Base-by-base conservation (phyloP, 2,329 filamentous ascomycete species). In the Tolypocladium pustulatum region DNA sequence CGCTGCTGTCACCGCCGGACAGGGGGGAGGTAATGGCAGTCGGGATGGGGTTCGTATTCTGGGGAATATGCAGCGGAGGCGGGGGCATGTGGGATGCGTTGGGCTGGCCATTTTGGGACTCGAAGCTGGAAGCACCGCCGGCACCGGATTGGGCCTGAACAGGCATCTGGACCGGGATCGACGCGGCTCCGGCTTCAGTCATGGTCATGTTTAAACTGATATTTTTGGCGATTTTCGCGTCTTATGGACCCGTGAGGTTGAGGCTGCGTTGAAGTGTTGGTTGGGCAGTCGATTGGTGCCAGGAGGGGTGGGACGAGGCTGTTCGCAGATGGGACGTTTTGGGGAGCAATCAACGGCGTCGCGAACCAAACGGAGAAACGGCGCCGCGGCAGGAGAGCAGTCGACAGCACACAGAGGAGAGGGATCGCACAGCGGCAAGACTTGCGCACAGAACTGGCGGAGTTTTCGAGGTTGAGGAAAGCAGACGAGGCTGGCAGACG, bases 31-130 rank as follows among this genome's bases (percentile, higher is more conserved):
- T 91, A 69, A 97, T 92, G 63, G 91, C 90, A 36, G 91, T 95
- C 55, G 92, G 92, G 69, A 97, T 94, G 54, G 92, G 90, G 70
- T 97, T 97, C 71, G 85, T 97, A 79, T 97, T 97, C 76, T 94
- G 91, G 34, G 93, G 92, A 69, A 97, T 97, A 73, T 95, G 89
- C 61, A 96, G 86, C 65, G 92, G 89, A 62, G 91, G 91, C 59
- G 93, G 92, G 60, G 90, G 89, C 88, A 97, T 92, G 73, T 94
- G 89, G 65, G 83, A 76, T 63, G 85, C 81, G 71, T 86, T 86
- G 63, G 79, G 76, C 76, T 90, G 88, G 65, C 82, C 81, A 70
- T 84, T 85, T 75, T 90, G 88, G 65, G 81, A 79, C 70, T 92
- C 89, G 75, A 89, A 92, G 70, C 88, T 90, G 66, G 89, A 32